phyloP scores from a whole-genome alignment of 306 rosid genomes.

The Sicyos edulis region DNA sequence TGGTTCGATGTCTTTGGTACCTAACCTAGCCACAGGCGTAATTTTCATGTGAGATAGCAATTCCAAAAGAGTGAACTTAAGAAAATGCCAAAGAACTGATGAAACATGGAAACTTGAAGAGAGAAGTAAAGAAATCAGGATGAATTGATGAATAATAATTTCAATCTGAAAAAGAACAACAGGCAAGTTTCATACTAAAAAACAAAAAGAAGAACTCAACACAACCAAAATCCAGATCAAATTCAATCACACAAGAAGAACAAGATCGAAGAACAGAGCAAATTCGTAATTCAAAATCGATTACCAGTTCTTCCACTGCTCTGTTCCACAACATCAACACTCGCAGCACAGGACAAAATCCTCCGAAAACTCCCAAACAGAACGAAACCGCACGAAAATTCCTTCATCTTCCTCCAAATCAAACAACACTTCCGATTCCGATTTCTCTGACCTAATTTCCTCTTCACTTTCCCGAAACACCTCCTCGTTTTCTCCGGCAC shows the following conservation, averaged over 20 bases:
- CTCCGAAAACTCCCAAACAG: slow-evolving; percentile 50
- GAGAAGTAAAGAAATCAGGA: background rate
- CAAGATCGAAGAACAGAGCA: background rate
- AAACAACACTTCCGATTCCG: slow-evolving; percentile 32
- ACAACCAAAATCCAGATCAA: background rate
- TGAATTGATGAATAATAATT: background rate
- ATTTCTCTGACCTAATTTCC: slow-evolving; percentile 31
- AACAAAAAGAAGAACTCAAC: background rate
- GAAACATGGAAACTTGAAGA: background rate
- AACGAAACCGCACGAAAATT: slow-evolving; percentile 37
- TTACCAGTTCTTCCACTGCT: background rate
- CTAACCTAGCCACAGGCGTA: too few relatives aligned
- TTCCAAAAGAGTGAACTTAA: background rate
- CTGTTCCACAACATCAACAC: slow-evolving; percentile 45
- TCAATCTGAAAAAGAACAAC: background rate
- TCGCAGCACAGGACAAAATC: slow-evolving; percentile 65
- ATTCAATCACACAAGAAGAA: background rate
- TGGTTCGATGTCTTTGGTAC: too few relatives aligned
- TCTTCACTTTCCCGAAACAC: slow-evolving; percentile 58
- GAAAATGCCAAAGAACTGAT: background rate
- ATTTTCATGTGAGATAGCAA: too few relatives aligned
- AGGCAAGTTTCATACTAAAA: background rate
- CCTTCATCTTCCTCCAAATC: slow-evolving; percentile 62
- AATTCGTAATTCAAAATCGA: background rate
- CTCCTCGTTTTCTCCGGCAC: slow-evolving; percentile 63